Evolutionary conservation across 2,329 filamentous ascomycete genomes (phyloP).

Genomic region (Colletotrichum tabaci): DNA sequence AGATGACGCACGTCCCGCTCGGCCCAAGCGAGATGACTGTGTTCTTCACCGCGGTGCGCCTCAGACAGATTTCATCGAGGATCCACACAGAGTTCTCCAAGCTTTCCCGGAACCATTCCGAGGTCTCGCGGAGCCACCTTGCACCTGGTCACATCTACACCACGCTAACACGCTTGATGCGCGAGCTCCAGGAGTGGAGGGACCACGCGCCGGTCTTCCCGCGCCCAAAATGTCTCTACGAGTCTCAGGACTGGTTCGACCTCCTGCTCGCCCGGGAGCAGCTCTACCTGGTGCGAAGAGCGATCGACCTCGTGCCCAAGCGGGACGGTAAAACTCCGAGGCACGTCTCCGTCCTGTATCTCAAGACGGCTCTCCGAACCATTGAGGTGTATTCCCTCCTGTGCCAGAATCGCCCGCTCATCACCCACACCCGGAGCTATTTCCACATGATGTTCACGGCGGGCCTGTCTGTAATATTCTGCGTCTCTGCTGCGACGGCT

Average conservation of each 20-base stretch:
- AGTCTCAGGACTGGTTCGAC: slow-evolving; percentile 61
- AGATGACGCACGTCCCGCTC: slow-evolving; percentile 10
- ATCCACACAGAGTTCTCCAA: slow-evolving; percentile 53
- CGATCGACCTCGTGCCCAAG: slow-evolving; percentile 57
- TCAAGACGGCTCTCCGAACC: slow-evolving; percentile 53
- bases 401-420: slow-evolving; percentile 49
- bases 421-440: slow-evolving; percentile 63
- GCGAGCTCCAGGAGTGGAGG: slow-evolving; percentile 56
- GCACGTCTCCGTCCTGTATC: slow-evolving; percentile 52
- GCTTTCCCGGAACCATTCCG: slow-evolving; percentile 20
- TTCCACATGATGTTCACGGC: slow-evolving; percentile 64
- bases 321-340: slow-evolving; percentile 50
- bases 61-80: slow-evolving; percentile 58
- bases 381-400: slow-evolving; percentile 57
- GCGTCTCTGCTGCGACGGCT: slow-evolving; percentile 40
- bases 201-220: slow-evolving; percentile 50
- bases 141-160: slow-evolving; percentile 46
- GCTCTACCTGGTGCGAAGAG: slow-evolving; percentile 57
- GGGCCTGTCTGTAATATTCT: slow-evolving; percentile 56
- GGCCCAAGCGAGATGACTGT: slow-evolving; percentile 53
- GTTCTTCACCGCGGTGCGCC: slow-evolving; percentile 55
- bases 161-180: slow-evolving; percentile 49
- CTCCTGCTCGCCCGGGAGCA: slow-evolving; percentile 58
- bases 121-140: slow-evolving; percentile 20
- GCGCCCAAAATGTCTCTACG: slow-evolving; percentile 56